These are phyloP conservation scores for Vaccinium myrtillus DNA, from an alignment of 148 eudicot species.

Conservation along the genomic window DNA sequence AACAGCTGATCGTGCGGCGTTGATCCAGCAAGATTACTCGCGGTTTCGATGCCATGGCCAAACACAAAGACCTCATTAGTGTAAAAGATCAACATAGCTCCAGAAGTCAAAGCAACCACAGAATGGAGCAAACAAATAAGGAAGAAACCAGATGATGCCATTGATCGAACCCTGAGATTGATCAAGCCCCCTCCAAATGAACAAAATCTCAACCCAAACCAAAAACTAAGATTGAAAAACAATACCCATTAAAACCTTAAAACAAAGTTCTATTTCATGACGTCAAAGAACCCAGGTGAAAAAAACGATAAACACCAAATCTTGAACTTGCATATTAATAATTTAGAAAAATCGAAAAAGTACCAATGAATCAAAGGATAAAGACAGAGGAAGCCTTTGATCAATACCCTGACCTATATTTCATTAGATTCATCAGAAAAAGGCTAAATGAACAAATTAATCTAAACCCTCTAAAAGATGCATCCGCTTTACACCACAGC, in stretches of 20 bases:
- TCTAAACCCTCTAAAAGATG: neutral
- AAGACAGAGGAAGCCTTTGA: neutral
- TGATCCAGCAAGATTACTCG: conserved; percentile 69
- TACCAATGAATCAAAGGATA: neutral
- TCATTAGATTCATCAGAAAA: neutral
- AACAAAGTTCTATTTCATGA: neutral
- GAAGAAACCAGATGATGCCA: conserved; percentile 77
- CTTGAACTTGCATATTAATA: neutral
- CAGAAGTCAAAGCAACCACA: conserved; percentile 59
- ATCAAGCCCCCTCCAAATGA: neutral
- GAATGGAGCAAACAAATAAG: conserved; percentile 80
- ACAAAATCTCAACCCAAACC: conserved; percentile 15
- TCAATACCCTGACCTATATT: conserved; percentile 13
- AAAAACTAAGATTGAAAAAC: neutral
- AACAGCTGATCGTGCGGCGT: conserved; percentile 77
- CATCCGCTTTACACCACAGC: neutral
- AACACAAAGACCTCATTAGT: conserved; percentile 59
- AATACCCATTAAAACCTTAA: neutral
- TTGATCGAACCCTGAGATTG: conserved; percentile 23
- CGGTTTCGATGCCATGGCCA: conserved; percentile 68
- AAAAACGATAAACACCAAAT: conserved; percentile 5
- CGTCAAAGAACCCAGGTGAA: conserved; percentile 5
- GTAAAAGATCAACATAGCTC: conserved; percentile 86
- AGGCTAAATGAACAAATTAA: neutral
- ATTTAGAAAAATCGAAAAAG: conserved; percentile 5